These are phyloP conservation scores for Suillus ampliporus DNA, from an alignment of 768 basidiomycete species.

Conservation along the genomic window DNA sequence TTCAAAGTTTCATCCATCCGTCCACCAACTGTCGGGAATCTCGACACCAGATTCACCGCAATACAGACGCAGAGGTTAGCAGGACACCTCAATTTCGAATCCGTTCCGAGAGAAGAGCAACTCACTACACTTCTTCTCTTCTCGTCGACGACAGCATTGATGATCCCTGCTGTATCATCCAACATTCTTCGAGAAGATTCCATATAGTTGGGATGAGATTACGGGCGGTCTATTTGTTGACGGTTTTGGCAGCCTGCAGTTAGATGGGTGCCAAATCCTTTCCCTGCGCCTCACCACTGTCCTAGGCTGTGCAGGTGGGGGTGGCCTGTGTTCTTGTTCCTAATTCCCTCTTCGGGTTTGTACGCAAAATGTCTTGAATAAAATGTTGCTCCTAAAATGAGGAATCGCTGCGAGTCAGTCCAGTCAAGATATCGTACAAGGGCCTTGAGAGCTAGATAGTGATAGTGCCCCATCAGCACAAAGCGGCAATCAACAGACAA, in stretches of 20 bases:
- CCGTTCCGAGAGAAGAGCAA: conserved; percentile 80
- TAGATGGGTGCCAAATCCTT: conserved; percentile 63
- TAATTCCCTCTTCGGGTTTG: too few relatives aligned
- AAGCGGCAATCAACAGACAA: conserved; percentile 6
- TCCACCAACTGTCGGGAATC: not conserved
- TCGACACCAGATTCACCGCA: conserved; percentile 7
- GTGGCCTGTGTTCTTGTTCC: too few relatives aligned
- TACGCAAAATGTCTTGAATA: conserved; percentile 24
- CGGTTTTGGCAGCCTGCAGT: conserved; percentile 68
- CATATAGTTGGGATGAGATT: conserved; percentile 89
- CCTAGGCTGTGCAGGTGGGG: conserved; percentile 40
- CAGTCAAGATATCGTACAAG: conserved; percentile 52
- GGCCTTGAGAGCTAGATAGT: conserved; percentile 63
- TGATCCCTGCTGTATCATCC: conserved; percentile 75
- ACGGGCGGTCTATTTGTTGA: conserved; percentile 75
- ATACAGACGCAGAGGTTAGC: not conserved
- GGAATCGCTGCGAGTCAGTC: conserved; percentile 7
- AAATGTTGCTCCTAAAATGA: conserved; percentile 71
- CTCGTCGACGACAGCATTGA: conserved; percentile 81
- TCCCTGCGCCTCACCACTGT: conserved; percentile 54
- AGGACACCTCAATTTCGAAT: conserved; percentile 76
- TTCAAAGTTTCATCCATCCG: too few relatives aligned
- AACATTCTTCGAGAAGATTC: conserved; percentile 71
- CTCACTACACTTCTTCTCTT: conserved; percentile 78
- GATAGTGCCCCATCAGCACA: conserved; percentile 7